phyloP scores from a whole-genome alignment of 1,139 yeast genomes.

The Neolecta irregularis region DNA sequence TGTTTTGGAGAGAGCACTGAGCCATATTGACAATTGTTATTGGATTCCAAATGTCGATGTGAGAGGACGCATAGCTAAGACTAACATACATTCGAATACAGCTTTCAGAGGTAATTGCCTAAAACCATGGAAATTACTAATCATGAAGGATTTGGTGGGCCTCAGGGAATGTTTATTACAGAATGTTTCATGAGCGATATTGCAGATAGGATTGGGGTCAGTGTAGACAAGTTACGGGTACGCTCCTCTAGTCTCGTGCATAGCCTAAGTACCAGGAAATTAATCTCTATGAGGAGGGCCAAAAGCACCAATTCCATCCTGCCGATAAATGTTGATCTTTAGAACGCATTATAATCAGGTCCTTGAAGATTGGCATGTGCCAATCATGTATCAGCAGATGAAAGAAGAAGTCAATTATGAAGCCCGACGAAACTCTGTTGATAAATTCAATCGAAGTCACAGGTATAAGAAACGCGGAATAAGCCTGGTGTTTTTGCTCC shows the following conservation, averaged over 20 bases:
- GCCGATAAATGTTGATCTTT: too few species aligned
- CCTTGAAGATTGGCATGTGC: conserved; percentile 29
- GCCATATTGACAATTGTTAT: conserved; percentile 31
- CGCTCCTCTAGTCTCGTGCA: too few species aligned
- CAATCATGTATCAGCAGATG: conserved; percentile 25
- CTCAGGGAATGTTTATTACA: conserved; percentile 33
- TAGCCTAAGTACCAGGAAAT: too few species aligned
- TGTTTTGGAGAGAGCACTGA: conserved; percentile 32
- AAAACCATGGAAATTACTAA: too few species aligned
- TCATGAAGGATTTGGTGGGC: conserved; percentile 36
- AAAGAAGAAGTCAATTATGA: conserved; percentile 25
- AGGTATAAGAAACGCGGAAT: conserved; percentile 34
- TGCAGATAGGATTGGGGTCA: conserved; percentile 27
- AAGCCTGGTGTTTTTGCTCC: too few species aligned
- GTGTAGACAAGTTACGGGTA: conserved; percentile 28
- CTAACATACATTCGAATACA: conserved; percentile 33
- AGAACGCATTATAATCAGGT: conserved; percentile 31
- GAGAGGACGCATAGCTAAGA: conserved; percentile 28
- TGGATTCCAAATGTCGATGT: conserved; percentile 29
- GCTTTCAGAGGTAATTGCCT: conserved; percentile 37
- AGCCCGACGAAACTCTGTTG: conserved; percentile 25
- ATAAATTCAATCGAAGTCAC: conserved; percentile 26
- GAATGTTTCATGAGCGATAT: conserved; percentile 29
- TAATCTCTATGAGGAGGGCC: conserved; percentile 25
- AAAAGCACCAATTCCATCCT: too few species aligned